phyloP scores from a whole-genome alignment of 2,329 filamentous ascomycete genomes.

The Pseudocercospora eumusae region DNA sequence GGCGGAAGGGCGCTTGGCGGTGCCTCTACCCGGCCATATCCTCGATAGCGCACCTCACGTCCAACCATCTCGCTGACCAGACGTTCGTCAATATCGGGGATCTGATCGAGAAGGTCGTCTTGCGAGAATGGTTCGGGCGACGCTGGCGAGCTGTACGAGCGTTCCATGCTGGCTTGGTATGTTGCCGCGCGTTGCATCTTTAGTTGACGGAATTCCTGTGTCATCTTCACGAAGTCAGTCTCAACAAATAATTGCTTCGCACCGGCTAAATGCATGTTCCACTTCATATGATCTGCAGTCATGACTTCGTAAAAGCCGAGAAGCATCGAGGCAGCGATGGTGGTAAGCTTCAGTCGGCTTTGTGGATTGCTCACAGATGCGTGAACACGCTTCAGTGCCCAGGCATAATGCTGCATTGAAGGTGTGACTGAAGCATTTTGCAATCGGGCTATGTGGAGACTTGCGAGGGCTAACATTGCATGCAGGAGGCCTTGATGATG shows the following conservation, averaged over 20 bases:
- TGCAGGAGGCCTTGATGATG: constrained; percentile 85
- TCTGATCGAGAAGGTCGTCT: constrained; percentile 39
- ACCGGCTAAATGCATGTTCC: constrained; percentile 88
- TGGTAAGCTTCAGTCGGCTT: constrained; percentile 73
- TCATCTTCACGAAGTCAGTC: constrained; percentile 74
- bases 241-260: constrained; percentile 80
- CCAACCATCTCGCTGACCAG: constrained; percentile 62
- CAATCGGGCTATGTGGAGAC: constrained; percentile 82
- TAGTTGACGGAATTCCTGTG: constrained; percentile 67
- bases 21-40: constrained; percentile 55
- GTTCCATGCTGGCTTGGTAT: constrained; percentile 38
- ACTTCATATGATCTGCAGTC: constrained; percentile 91
- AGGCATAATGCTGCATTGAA: constrained; percentile 88
- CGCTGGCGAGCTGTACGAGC: constrained; percentile 19
- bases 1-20: constrained; percentile 37
- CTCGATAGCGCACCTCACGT: constrained; percentile 58
- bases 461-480: constrained; percentile 83
- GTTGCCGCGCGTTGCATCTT: constrained; percentile 55
- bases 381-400: constrained; percentile 75
- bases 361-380: constrained; percentile 69
- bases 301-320: constrained; percentile 93
- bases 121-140: constrained; percentile 23
- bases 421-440: constrained; percentile 73
- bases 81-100: constrained; percentile 55
- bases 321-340: constrained; percentile 82